Conservation (phyloP, 371 early-diverging fungal genomes). For the Zopfochytrium polystomum region DNA sequence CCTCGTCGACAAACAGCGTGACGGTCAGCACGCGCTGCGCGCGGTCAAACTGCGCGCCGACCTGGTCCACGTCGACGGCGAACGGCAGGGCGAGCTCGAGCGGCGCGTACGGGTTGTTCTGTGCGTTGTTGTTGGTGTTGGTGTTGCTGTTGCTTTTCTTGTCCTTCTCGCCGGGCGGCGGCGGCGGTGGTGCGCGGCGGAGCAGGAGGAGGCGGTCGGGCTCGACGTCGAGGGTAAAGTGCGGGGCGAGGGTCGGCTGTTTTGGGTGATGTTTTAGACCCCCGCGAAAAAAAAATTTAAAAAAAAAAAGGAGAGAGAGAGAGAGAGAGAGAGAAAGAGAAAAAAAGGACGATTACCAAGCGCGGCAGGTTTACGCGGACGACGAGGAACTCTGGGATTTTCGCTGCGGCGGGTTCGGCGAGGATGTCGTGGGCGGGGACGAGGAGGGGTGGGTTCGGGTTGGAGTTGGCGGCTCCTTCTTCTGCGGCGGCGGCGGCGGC, state of each 20-base stretch:
- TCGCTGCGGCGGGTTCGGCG: constrained; percentile 15
- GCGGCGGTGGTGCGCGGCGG: too few relatives aligned
- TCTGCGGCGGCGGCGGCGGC: neutral
- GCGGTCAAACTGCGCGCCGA: constrained; percentile 35
- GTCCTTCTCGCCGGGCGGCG: too few relatives aligned
- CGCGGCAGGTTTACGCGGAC: constrained; percentile 42
- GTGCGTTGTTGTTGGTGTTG: too few relatives aligned
- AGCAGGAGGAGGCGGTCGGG: too few relatives aligned
- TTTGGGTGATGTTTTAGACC: too few relatives aligned
- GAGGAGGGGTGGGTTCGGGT: constrained; percentile 1
- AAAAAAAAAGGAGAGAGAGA: too few relatives aligned
- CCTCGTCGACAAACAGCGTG: too few relatives aligned
- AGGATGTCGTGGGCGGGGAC: constrained; percentile 18
- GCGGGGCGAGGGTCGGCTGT: too few relatives aligned
- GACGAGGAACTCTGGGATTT: constrained; percentile 31
- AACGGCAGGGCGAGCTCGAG: constrained; percentile 18
- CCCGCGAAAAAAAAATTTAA: too few relatives aligned
- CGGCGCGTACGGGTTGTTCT: neutral
- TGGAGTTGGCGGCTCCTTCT: neutral
- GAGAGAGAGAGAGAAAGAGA: too few relatives aligned
- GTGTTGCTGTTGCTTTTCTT: too few relatives aligned
- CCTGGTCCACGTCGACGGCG: constrained; percentile 25
- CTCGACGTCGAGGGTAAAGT: constrained; percentile 18
- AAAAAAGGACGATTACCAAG: too few relatives aligned
- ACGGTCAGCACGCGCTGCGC: constrained; percentile 21